phyloP scores from a whole-genome alignment of 2,329 filamentous ascomycete genomes.

The Ophiostoma pallidulum region DNA sequence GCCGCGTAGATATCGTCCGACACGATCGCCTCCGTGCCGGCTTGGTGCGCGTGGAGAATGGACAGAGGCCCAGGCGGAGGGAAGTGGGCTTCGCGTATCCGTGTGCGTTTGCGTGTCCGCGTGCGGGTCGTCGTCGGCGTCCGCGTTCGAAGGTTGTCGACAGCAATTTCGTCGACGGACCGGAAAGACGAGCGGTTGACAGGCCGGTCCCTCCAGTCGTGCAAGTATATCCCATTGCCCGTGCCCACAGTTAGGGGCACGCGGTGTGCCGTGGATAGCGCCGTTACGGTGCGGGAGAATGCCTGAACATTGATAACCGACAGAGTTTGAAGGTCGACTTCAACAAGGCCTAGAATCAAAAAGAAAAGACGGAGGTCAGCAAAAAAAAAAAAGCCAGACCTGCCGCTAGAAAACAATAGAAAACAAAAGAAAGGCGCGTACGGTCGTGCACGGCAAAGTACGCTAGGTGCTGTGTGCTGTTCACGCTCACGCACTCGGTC shows the following conservation, averaged over 20 bases:
- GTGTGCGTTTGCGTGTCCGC: no score
- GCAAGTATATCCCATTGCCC: constrained; percentile 68
- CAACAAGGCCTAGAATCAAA: constrained; percentile 49
- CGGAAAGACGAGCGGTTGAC: constrained; percentile 20
- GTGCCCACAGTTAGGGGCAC: constrained; percentile 78
- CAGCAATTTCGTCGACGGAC: constrained; percentile 29
- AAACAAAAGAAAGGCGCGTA: no score
- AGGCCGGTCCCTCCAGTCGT: constrained; percentile 56
- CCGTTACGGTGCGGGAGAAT: constrained; percentile 76
- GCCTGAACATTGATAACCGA: constrained; percentile 57
- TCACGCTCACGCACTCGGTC: constrained; percentile 74
- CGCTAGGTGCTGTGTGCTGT: constrained; percentile 55
- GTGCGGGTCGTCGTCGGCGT: background rate
- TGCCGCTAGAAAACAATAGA: no score
- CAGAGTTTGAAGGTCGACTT: constrained; percentile 70
- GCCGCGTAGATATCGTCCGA: constrained; percentile 80
- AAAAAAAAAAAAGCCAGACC: background rate
- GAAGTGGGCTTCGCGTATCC: constrained; percentile 62
- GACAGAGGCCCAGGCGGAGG: constrained; percentile 74
- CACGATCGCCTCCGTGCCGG: constrained; percentile 39
- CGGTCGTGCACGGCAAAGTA: constrained; percentile 72
- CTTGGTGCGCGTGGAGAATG: constrained; percentile 64
- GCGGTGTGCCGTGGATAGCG: constrained; percentile 60
- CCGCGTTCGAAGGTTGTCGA: constrained; percentile 43
- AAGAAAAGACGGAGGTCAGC: background rate